Base-by-base conservation (phyloP, 225 moss, liverwort and hornwort species). In the Bryoerythrophyllum caledonicum region DNA sequence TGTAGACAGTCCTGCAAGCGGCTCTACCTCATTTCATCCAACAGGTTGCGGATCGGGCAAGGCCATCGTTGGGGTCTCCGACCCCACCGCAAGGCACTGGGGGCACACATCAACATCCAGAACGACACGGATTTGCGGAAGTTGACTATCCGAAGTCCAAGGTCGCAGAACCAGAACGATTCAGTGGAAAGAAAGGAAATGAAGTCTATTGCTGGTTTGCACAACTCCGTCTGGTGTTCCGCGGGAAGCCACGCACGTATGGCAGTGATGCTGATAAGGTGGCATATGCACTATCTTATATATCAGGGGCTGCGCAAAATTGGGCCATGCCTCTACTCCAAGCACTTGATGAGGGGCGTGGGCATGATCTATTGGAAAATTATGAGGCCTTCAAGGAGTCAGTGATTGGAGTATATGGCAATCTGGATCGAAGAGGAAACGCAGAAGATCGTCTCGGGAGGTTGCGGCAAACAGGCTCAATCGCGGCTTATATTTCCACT, bases 121-220 rank as follows among this genome's bases (percentile, higher is more conserved):
- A 32, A 32, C 32, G 32, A 32, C 32, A 32, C 32, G 5, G 5
- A 32, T 32, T 32, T 3, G 32, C 32, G 5, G 5, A 32, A 32
- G 32, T 5, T 32, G 32, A 32, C 32, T 32, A 32, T 32, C 48
- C 90, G 28, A 32, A 60, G 60, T 60, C 60, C 60, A 60, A 60
- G 16, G 60, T 60, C 32, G 60, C 30, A 32, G 17, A 60, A 60
- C 60, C 60, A 34, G 32, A 60, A 34, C 60, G 32, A 60, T 60
- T 60, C 32, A 17, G 17, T 60, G 32, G 60, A 32, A 60, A 60
- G 32, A 60, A 59, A 59, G 28, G 59, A 59, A 59, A 59, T 28
- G 59, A 59, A 59, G 28, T 28, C 59, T 59, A 59, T 34, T 12
- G 60, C 17, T 60, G 30, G 60, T 60, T 60, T 32, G 60, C 60